Conservation (phyloP, 805 yeast species). For the Candida suzukii region DNA sequence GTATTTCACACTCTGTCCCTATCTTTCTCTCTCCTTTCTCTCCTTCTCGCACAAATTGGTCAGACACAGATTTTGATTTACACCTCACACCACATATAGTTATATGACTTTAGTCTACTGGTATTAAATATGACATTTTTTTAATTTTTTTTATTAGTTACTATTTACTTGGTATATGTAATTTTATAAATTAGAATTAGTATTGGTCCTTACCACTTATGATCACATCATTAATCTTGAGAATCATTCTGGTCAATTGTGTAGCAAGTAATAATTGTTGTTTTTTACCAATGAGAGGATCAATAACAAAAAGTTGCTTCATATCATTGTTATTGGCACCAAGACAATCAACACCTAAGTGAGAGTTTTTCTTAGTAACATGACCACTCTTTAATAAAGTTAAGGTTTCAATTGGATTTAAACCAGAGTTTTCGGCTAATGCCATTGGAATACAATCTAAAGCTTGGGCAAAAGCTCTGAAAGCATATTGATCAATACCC, state of each 20-base stretch:
- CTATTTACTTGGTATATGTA: not conserved
- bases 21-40: not conserved
- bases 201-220: conserved; percentile 39
- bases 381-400: conserved; percentile 81
- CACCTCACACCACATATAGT: no score
- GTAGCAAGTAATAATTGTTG: conserved; percentile 95
- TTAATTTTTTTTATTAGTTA: not conserved
- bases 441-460: conserved; percentile 90
- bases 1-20: no score
- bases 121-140: not conserved
- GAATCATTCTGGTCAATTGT: conserved; percentile 94
- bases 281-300: conserved; percentile 94
- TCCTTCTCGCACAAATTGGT: not conserved
- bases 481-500: conserved; percentile 97
- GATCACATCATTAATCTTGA: conserved; percentile 94
- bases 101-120: no score
- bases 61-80: no score
- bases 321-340: conserved; percentile 85
- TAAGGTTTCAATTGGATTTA: conserved; percentile 87
- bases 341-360: conserved; percentile 90
- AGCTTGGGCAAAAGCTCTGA: conserved; percentile 90
- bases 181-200: conserved; percentile 4
- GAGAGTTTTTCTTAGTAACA: conserved; percentile 59
- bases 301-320: conserved; percentile 91
- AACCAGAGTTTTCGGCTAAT: conserved; percentile 94